Conservation (phyloP, 1,284 basidiomycete genomes). For the Puccinia novopanici region DNA sequence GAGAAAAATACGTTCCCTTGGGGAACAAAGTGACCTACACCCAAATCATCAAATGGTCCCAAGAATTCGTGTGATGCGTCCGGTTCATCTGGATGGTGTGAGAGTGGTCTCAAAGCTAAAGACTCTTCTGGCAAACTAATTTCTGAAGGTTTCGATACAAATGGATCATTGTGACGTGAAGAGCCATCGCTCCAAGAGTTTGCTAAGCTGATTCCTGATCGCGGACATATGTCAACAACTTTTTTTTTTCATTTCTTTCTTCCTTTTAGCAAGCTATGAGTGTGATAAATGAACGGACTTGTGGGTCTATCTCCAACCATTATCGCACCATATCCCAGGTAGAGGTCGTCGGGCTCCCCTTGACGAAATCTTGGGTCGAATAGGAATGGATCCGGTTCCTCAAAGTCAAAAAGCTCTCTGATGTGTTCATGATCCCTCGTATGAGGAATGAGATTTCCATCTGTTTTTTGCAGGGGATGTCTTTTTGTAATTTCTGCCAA, state of each 20-base stretch:
- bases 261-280: not conserved
- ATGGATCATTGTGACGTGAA: slow-evolving; percentile 21
- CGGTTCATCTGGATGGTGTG: slow-evolving; percentile 7
- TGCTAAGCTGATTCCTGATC: not conserved
- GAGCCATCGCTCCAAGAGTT: not conserved
- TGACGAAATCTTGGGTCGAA: slow-evolving; percentile 30
- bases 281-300: not conserved
- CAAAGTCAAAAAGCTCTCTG: slow-evolving; percentile 40
- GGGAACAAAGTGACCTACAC: not conserved
- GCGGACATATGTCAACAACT: not conserved
- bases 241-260: not conserved
- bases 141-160: slow-evolving; percentile 43
- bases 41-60: slow-evolving; percentile 29
- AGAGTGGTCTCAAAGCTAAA: not conserved
- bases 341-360: slow-evolving; percentile 5
- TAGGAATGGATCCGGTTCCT: slow-evolving; percentile 46
- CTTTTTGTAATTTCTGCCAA: not conserved
- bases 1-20: not conserved
- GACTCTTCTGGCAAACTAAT: slow-evolving; percentile 27
- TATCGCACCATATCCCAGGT: slow-evolving; percentile 31
- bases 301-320: slow-evolving; percentile 2
- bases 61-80: not conserved
- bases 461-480: not conserved
- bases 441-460: slow-evolving; percentile 3
- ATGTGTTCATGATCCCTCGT: slow-evolving; percentile 16